Evolutionary conservation across 1,284 basidiomycete species (phyloP).

Genomic region (Ustilago bromivora): DNA sequence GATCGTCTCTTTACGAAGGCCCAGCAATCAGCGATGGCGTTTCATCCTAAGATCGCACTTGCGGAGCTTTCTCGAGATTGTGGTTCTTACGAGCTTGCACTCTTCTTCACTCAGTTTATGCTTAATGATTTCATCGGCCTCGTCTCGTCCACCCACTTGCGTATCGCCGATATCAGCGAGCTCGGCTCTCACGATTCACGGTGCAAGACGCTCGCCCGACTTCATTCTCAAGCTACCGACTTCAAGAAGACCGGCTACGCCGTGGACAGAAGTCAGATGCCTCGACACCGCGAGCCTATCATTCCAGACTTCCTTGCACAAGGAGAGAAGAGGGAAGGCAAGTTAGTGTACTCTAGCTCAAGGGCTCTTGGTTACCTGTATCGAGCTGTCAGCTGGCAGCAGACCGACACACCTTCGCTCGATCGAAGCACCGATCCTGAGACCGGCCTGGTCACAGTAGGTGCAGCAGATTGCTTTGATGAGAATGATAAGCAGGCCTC

Average conservation of each 20-base stretch:
- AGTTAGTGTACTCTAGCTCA: slow-evolving; percentile 27
- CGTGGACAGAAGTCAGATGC: slow-evolving; percentile 17
- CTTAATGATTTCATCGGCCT: slow-evolving; percentile 76
- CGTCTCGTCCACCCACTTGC: slow-evolving; percentile 75
- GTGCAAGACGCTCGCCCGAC: slow-evolving; percentile 76
- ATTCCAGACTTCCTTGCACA: slow-evolving; percentile 39
- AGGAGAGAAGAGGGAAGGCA: slow-evolving; percentile 25
- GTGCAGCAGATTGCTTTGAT: slow-evolving; percentile 3
- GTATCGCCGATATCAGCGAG: slow-evolving; percentile 77
- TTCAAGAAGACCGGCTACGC: slow-evolving; percentile 52
- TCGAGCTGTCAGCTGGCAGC: slow-evolving; percentile 28
- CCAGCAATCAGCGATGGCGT: not conserved
- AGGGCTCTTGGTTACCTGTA: slow-evolving; percentile 34
- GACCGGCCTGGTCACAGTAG: slow-evolving; percentile 22
- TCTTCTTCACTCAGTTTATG: slow-evolving; percentile 77
- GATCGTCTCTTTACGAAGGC: slow-evolving; percentile 74
- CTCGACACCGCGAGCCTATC: slow-evolving; percentile 20
- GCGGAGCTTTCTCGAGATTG: slow-evolving; percentile 74
- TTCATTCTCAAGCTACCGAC: slow-evolving; percentile 77
- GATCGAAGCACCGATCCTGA: slow-evolving; percentile 25
- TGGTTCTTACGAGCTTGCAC: slow-evolving; percentile 76
- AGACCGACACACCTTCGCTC: slow-evolving; percentile 40
- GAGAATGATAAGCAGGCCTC: not conserved
- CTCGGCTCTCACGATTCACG: slow-evolving; percentile 74
- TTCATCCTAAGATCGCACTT: slow-evolving; percentile 72